These are phyloP conservation scores for Podospora conica DNA, from an alignment of 495 filamentous ascomycete genomes.

Conservation along the genomic window DNA sequence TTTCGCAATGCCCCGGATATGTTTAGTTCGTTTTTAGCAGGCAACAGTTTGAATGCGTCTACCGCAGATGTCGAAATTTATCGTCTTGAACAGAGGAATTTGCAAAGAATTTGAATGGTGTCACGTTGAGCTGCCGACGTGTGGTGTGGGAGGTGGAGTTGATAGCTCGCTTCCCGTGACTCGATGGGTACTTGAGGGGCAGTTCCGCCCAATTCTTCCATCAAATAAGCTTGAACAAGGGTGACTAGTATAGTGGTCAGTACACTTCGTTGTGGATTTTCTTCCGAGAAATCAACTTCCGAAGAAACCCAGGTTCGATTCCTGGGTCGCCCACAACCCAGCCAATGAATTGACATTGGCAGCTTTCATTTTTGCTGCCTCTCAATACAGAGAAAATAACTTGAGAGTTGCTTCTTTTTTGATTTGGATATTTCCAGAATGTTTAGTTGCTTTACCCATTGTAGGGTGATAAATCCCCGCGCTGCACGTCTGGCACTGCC, in stretches of 20 bases:
- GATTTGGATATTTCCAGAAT: too few relatives aligned
- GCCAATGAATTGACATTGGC: background rate
- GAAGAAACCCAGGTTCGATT: slow-evolving; percentile 13
- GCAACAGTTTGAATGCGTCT: background rate
- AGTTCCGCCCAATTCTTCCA: background rate
- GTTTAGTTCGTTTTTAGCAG: background rate
- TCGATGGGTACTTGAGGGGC: background rate
- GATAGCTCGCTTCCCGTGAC: background rate
- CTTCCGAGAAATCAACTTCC: background rate
- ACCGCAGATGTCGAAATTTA: background rate
- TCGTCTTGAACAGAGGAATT: background rate
- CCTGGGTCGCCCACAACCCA: slow-evolving; percentile 8
- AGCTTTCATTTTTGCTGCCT: background rate
- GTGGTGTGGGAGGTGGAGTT: background rate
- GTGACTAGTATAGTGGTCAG: slow-evolving; percentile 12
- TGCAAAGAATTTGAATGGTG: background rate
- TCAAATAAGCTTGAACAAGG: background rate
- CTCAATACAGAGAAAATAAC: background rate
- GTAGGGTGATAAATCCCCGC: too few relatives aligned
- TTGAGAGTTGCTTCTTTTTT: too few relatives aligned
- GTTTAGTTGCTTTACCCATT: too few relatives aligned
- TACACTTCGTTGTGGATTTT: slow-evolving; percentile 10
- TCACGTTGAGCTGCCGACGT: background rate
- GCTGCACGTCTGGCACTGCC: too few relatives aligned
- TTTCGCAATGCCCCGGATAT: background rate